Conservation (phyloP, 2,329 filamentous ascomycete species). For the Monosporascus sp. region DNA sequence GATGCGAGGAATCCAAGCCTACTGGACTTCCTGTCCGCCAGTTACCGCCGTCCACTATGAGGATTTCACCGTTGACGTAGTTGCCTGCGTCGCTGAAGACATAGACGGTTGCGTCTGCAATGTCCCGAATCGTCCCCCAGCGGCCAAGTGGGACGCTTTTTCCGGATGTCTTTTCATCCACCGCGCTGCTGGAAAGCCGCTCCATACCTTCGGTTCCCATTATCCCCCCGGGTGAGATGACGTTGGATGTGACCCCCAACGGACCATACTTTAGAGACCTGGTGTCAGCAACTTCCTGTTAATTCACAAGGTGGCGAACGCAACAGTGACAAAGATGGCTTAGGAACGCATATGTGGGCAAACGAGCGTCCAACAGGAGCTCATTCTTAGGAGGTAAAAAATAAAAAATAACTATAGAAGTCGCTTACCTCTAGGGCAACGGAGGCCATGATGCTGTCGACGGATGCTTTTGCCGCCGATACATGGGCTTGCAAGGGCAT, state of each 20-base stretch:
- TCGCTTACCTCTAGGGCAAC: conserved; percentile 57
- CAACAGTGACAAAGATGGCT: no score
- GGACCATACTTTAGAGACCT: conserved; percentile 64
- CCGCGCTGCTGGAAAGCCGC: conserved; percentile 44
- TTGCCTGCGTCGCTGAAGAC: conserved; percentile 81
- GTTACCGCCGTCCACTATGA: conserved; percentile 65
- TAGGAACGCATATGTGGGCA: no score
- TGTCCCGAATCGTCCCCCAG: conserved; percentile 75
- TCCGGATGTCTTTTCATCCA: conserved; percentile 26
- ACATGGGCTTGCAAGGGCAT: conserved; percentile 84
- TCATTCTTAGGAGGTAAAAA: neutral
- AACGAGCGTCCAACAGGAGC: no score
- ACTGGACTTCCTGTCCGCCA: conserved; percentile 48
- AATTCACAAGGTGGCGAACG: no score
- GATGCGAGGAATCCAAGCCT: conserved; percentile 41
- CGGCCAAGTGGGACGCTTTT: conserved; percentile 65
- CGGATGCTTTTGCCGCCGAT: conserved; percentile 82
- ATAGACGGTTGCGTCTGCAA: conserved; percentile 87
- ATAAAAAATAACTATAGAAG: no score
- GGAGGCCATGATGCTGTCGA: conserved; percentile 77
- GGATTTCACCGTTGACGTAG: conserved; percentile 76
- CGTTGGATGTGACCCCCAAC: conserved; percentile 77
- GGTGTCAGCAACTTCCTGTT: neutral
- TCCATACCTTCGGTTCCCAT: conserved; percentile 76
- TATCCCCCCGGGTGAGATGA: conserved; percentile 84